These are phyloP conservation scores for Rachicladosporium sp. DNA, from an alignment of 2,329 filamentous ascomycete genomes.

Conservation along the genomic window DNA sequence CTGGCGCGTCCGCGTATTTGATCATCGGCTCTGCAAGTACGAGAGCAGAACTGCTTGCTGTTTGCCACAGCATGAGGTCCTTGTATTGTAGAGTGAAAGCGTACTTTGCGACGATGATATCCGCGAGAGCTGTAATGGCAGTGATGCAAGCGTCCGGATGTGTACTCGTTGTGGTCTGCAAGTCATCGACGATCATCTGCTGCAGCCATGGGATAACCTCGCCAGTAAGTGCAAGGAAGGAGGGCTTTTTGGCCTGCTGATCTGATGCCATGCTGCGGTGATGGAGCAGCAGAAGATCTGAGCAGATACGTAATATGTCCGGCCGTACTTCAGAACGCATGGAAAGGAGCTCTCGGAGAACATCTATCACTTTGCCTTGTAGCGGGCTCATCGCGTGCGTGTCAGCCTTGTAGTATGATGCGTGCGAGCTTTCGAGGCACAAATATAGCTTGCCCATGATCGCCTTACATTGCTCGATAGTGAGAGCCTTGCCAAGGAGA, in stretches of 20 bases:
- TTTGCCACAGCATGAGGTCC: constrained; percentile 62
- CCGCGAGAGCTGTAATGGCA: constrained; percentile 54
- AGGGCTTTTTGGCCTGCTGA: constrained; percentile 42
- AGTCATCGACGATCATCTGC: constrained; percentile 36
- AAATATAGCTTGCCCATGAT: constrained; percentile 60
- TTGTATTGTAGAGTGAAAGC: constrained; percentile 60
- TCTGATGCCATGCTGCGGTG: constrained; percentile 34
- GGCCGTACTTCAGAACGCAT: background rate
- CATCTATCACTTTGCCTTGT: constrained; percentile 51
- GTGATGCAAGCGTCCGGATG: constrained; percentile 41
- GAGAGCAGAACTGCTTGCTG: constrained; percentile 60
- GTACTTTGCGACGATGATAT: constrained; percentile 70
- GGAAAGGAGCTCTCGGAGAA: constrained; percentile 47
- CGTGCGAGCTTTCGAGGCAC: constrained; percentile 58
- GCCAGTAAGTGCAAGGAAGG: constrained; percentile 83
- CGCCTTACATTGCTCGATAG: constrained; percentile 48
- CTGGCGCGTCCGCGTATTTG: constrained; percentile 14
- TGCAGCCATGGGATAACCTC: constrained; percentile 61
- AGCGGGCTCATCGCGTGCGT: constrained; percentile 61
- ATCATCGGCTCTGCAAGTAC: constrained; percentile 47
- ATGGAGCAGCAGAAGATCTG: constrained; percentile 40
- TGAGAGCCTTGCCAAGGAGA: constrained; percentile 54
- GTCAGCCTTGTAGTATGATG: constrained; percentile 57
- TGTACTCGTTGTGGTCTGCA: background rate
- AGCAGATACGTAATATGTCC: too few species aligned